Evolutionary conservation across 768 basidiomycete genomes (phyloP), one percentile per base, ranked within the genome.

Genomic region (Botryobasidium botryosum): DNA sequence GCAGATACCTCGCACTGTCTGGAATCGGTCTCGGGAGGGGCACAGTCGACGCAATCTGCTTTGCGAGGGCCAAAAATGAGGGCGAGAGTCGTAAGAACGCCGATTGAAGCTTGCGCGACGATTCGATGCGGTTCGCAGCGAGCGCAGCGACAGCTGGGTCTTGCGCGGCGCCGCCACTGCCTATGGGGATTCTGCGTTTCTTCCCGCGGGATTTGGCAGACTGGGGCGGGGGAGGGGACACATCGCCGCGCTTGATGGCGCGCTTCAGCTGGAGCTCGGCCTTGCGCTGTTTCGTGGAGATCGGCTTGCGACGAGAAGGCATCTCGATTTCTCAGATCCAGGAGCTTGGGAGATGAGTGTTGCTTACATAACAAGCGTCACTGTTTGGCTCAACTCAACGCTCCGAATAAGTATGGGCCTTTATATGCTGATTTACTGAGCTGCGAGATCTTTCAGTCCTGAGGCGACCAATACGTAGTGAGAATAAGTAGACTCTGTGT

Each of bases 231-330:
- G 67, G 61, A 17, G 57, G 56, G 4, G 56, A 55, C 3, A 66
- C 59, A 50, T 84, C 83, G 3, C 83, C 87, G 26, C 86, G 77
- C 59, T 91, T 91, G 26, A 80, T 61, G 3, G 88, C 87, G 20
- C 87, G 78, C 54, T 83, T 85, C 40, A 76, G 69, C 57, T 84
- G 75, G 6, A 77, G 68, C 46, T 82, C 72, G 2, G 71, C 75
- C 50, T 79, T 84, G 52, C 75, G 77, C 54, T 79, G 68, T 45
- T 75, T 80, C 32, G 68, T 69, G 0, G 78, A 81, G 7, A 64
- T 66, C n/a, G 75, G 62, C 45, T 61, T 64, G 29, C 56, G 54
- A 24, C 65, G 59, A n/a, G n/a, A n/a, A 27, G 59, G 57, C 63
- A 65, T 64, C 13, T 1, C 8, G 31, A 33, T 33, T 33, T 33